phyloP scores from a whole-genome alignment of 192 early-diverging fungal genomes.

The Gigaspora rosea region DNA sequence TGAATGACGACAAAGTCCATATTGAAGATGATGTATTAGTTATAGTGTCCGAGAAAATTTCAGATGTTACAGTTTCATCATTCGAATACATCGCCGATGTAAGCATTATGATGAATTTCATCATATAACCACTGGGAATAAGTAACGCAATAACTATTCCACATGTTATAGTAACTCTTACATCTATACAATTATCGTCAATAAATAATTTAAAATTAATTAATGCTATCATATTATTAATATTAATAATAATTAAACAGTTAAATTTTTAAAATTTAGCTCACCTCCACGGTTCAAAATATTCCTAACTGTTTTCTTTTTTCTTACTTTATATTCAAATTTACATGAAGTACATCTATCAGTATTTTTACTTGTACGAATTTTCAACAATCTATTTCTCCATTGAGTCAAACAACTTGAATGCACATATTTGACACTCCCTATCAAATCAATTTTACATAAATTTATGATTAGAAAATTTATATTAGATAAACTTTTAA shows the following conservation, averaged over 20 bases:
- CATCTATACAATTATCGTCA: slow-evolving; percentile 20
- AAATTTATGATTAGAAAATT: not conserved
- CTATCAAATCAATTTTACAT: not conserved
- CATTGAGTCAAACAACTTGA: slow-evolving; percentile 12
- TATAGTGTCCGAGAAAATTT: too few relatives aligned
- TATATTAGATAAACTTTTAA: not conserved
- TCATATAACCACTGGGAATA: slow-evolving; percentile 44
- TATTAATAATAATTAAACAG: too few relatives aligned
- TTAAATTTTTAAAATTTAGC: not conserved
- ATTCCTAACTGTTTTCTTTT: not conserved
- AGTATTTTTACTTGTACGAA: slow-evolving; percentile 37
- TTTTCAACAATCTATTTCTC: slow-evolving; percentile 44
- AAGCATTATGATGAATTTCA: slow-evolving; percentile 42
- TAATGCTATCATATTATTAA: not conserved
- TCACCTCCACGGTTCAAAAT: not conserved
- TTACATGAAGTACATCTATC: slow-evolving; percentile 46
- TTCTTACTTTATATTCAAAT: slow-evolving; percentile 43
- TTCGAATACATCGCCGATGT: slow-evolving; percentile 20
- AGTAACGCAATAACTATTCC: slow-evolving; percentile 39
- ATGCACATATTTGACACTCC: slow-evolving; percentile 22
- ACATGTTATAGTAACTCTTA: slow-evolving; percentile 38
- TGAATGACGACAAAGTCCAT: not conserved
- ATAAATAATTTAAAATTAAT: not conserved
- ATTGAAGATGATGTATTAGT: not conserved
- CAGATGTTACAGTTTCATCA: not conserved